phyloP scores from a whole-genome alignment of 495 filamentous ascomycete species.

The Viridothelium virens region DNA sequence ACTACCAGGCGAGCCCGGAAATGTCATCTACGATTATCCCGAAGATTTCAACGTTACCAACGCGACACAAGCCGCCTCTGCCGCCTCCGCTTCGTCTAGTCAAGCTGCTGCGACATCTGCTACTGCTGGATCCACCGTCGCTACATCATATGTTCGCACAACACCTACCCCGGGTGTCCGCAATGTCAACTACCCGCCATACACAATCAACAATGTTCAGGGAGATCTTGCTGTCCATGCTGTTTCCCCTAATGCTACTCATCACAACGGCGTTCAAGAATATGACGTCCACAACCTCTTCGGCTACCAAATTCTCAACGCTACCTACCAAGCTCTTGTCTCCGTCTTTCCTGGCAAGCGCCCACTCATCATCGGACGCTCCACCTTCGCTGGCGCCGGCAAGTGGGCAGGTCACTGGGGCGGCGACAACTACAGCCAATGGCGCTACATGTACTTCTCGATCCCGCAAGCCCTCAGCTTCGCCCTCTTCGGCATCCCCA shows the following conservation, averaged over 20 bases:
- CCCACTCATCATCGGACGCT: constrained; percentile 80
- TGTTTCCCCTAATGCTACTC: constrained; percentile 69
- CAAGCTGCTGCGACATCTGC: constrained; percentile 42
- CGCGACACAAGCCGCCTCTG: constrained; percentile 56
- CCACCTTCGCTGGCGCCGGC: constrained; percentile 74
- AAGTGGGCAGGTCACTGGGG: constrained; percentile 83
- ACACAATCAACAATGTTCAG: constrained; percentile 72
- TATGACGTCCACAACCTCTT: constrained; percentile 54
- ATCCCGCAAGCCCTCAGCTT: constrained; percentile 77
- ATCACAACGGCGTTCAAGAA: constrained; percentile 60
- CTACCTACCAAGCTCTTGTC: constrained; percentile 68
- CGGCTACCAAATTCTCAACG: constrained; percentile 69
- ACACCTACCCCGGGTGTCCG: constrained; percentile 61
- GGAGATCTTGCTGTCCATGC: constrained; percentile 68
- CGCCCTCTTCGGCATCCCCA: constrained; percentile 75
- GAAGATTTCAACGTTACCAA: constrained; percentile 68
- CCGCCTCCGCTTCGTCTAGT: constrained; percentile 46
- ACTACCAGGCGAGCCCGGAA: constrained; percentile 48
- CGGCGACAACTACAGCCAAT: constrained; percentile 67
- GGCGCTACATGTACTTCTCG: constrained; percentile 52
- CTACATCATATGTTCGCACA: constrained; percentile 49
- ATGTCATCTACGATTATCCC: constrained; percentile 44
- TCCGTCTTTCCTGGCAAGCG: constrained; percentile 56
- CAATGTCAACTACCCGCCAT: constrained; percentile 73
- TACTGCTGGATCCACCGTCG: constrained; percentile 35